These are phyloP conservation scores for Aspergillus ostianus DNA, from an alignment of 495 filamentous ascomycete species.

Conservation along the genomic window DNA sequence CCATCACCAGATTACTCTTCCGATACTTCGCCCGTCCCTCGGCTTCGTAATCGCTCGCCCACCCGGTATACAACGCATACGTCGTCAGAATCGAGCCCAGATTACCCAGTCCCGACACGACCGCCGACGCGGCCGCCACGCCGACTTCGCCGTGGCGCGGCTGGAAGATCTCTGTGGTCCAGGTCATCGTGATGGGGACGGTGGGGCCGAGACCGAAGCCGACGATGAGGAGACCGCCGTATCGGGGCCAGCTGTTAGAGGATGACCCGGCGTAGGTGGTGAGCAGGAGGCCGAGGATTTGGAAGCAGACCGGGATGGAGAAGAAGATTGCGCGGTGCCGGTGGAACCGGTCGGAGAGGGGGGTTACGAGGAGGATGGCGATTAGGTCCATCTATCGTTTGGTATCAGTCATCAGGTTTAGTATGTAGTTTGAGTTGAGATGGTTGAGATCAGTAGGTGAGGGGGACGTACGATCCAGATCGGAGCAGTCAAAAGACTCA, in stretches of 20 bases:
- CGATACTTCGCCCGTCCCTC: conserved; percentile 70
- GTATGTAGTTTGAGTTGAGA: conserved; percentile 5
- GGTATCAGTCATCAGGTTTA: too few relatives aligned
- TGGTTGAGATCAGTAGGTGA: background rate
- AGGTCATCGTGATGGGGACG: conserved; percentile 89
- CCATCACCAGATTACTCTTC: conserved; percentile 83
- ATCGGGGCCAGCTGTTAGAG: conserved; percentile 74
- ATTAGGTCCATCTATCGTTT: conserved; percentile 71
- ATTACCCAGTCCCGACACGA: conserved; percentile 85
- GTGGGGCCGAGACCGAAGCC: conserved; percentile 91
- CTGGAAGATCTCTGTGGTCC: conserved; percentile 91
- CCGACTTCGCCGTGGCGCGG: conserved; percentile 85
- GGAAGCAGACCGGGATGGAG: conserved; percentile 65
- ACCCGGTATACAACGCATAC: conserved; percentile 85
- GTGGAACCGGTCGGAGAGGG: conserved; percentile 85
- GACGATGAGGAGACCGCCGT: conserved; percentile 84
- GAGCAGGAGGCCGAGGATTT: conserved; percentile 78
- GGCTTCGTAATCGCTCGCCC: conserved; percentile 66
- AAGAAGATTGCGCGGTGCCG: conserved; percentile 83
- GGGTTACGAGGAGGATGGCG: conserved; percentile 82
- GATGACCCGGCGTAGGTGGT: conserved; percentile 70
- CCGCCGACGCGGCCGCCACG: conserved; percentile 81
- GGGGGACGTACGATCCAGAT: conserved; percentile 76
- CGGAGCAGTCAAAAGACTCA: conserved; percentile 81
- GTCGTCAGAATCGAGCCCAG: conserved; percentile 82